Evolutionary conservation across 495 filamentous ascomycete genomes (phyloP), one percentile per base, ranked within the genome.

Genomic region (Talaromyces adpressus): DNA sequence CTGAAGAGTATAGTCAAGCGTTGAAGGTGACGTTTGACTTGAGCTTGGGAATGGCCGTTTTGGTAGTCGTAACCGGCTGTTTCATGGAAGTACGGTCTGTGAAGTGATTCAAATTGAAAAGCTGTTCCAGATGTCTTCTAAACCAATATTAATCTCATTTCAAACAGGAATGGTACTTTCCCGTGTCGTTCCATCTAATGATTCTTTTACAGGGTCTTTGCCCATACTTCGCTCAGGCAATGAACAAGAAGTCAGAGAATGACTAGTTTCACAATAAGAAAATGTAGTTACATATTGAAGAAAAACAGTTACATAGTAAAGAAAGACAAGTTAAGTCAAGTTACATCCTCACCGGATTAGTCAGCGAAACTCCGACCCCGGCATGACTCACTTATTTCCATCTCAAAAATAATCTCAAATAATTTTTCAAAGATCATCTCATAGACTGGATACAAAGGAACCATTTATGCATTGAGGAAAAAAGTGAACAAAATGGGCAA

Each of bases 401-500:
- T 20, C n/a, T 20, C 16, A 20, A 49, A n/a, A 8, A 49, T 4
- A 7, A 49, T 49, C 45, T 20, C 45, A 22, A 41, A 16, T 41
- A 41, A 41, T 1, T 20, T 9, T 18, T 49, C 45, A 20, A 8
- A 20, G 18, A 49, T 49, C 16, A 18, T 18, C 45, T 49, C 45
- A 18, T 20, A 9, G 2, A 8, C 18, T 49, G n/a, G 11, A 20
- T 49, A 49, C 6, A 49, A 18, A 18, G 6, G 45, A 5, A 49
- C 36, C 12, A 16, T 41, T 36, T 14, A 41, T 41, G 12, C 36
- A 54, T 22, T 54, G 12, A 29, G 51, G 6, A 16, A 54, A 54
- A 27, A 54, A 54, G 36, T 14, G 20, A 23, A 54, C 9, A 71
- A 41, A 30, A 91, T 91, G 88, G 81, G 82, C 7, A 75, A 77